Evolutionary conservation across 495 filamentous ascomycete species (phyloP).

Genomic region (Penicillium tannophilum): DNA sequence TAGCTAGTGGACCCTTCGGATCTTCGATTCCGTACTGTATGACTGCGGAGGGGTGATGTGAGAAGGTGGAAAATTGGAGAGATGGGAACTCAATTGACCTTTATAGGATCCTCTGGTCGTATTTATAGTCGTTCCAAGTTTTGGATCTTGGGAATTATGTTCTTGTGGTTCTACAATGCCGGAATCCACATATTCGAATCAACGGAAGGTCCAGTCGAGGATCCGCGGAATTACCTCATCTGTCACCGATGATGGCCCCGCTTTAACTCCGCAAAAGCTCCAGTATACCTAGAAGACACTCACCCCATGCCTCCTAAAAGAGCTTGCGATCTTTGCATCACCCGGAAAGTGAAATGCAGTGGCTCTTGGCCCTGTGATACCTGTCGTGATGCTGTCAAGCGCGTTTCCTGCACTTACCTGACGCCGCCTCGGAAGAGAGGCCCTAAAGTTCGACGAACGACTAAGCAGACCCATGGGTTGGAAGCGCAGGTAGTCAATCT

Average conservation of each 20-base stretch:
- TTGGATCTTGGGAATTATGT: not conserved
- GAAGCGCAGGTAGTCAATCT: not conserved
- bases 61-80: not conserved
- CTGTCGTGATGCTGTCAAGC: constrained; percentile 24
- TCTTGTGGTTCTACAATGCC: not conserved
- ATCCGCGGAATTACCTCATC: constrained; percentile 2
- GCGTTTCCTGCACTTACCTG: constrained; percentile 32
- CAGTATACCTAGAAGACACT: not conserved
- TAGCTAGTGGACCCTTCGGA: not conserved
- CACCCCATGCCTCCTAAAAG: constrained; percentile 30
- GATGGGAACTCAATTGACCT: not conserved
- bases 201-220: constrained; percentile 16
- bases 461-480: not conserved
- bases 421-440: constrained; percentile 32
- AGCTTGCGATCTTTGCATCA: constrained; percentile 37
- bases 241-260: constrained; percentile 3
- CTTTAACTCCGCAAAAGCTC: constrained; percentile 5
- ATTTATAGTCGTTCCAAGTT: not conserved
- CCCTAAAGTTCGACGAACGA: constrained; percentile 28
- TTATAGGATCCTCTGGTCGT: not conserved
- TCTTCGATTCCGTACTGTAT: not conserved
- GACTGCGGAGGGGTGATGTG: not conserved
- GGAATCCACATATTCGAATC: not conserved
- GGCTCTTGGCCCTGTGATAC: constrained; percentile 35
- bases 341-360: constrained; percentile 37